These are phyloP conservation scores for Trametes pubescens DNA, from an alignment of 1,284 basidiomycete species.

Conservation along the genomic window DNA sequence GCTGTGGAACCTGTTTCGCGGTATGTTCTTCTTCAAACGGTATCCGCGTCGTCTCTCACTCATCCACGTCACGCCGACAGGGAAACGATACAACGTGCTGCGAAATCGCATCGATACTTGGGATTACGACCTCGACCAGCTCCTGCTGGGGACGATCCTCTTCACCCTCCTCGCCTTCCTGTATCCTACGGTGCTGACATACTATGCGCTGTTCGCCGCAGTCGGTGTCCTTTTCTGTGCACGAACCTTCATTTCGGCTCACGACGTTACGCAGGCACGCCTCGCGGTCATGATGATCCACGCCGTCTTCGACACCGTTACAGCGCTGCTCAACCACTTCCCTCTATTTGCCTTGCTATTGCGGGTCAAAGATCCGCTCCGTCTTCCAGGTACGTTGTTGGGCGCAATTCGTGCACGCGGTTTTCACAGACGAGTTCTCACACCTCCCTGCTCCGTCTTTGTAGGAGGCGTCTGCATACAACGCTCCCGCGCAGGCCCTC, in stretches of 20 bases:
- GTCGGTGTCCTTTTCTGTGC: constrained; percentile 51
- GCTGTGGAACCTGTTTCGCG: constrained; percentile 95
- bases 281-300: constrained; percentile 66
- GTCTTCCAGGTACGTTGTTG: constrained; percentile 73
- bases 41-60: constrained; percentile 31
- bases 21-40: constrained; percentile 47
- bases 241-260: background rate
- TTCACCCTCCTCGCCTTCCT: constrained; percentile 94
- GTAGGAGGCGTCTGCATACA: constrained; percentile 30
- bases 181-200: constrained; percentile 89
- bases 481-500: constrained; percentile 17
- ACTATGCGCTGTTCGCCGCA: constrained; percentile 83
- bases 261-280: constrained; percentile 57
- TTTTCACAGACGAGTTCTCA: background rate
- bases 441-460: too few relatives aligned
- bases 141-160: constrained; percentile 93
- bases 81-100: constrained; percentile 87
- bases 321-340: constrained; percentile 89
- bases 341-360: constrained; percentile 91
- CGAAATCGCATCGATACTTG: constrained; percentile 87
- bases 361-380: constrained; percentile 84
- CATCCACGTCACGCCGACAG: constrained; percentile 48
- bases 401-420: background rate
- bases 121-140: constrained; percentile 93
- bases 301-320: constrained; percentile 65